Evolutionary conservation across 177 flowering plant genomes (phyloP).

Genomic region (Vitis hybrid): DNA sequence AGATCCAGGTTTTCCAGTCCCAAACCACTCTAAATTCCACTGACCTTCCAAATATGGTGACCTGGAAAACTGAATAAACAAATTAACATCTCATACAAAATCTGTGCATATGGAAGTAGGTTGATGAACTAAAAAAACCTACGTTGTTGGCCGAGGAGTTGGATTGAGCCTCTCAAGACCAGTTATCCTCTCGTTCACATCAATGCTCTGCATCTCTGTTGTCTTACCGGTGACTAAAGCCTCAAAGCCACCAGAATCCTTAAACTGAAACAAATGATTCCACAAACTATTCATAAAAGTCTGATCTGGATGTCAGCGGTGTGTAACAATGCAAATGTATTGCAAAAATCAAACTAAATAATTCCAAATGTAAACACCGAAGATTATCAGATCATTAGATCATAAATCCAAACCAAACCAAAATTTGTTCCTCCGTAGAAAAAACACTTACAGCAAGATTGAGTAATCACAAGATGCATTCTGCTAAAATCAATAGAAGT

Average conservation of each 20-base stretch:
- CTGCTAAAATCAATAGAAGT: no score
- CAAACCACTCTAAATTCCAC: conserved; percentile 94
- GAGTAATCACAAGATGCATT: no score
- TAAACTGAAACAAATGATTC: conserved; percentile 48
- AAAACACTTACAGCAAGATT: no score
- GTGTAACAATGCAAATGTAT: no score
- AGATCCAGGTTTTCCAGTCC: conserved; percentile 68
- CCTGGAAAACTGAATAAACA: conserved; percentile 49
- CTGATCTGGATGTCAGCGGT: not conserved
- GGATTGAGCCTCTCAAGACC: conserved; percentile 92
- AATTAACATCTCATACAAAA: conserved; percentile 19
- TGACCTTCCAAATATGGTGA: conserved; percentile 86
- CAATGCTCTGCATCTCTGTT: conserved; percentile 75
- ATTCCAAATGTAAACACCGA: no score
- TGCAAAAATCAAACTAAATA: no score
- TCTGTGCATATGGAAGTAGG: not conserved
- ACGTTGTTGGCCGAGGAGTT: conserved; percentile 90
- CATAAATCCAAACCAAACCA: no score
- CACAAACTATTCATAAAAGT: not conserved
- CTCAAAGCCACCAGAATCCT: conserved; percentile 89
- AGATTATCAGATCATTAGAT: no score
- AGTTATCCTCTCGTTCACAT: conserved; percentile 91
- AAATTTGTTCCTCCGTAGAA: no score
- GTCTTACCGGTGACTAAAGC: conserved; percentile 71
- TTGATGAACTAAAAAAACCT: conserved; percentile 26